Base-by-base conservation (phyloP, 2,329 filamentous ascomycete species). In the Aspergillus tanneri region DNA sequence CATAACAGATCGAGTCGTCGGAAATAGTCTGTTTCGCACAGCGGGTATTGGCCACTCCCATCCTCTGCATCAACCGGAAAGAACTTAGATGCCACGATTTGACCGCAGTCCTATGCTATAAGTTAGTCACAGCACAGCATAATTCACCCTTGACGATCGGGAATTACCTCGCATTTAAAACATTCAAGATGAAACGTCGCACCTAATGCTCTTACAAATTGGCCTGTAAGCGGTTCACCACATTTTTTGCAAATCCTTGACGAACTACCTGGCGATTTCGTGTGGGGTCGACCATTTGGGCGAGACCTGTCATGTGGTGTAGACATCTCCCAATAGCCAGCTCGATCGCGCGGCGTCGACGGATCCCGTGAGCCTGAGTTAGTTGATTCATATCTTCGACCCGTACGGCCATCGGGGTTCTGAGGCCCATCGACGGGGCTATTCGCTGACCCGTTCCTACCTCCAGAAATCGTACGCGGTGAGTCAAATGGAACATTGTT, bases 21-120 rank as follows among this genome's bases (percentile, higher is more conserved):
- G 71, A 99, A 99, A 71, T 99, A 99, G 72, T 99, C 93, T 19
- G 87, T 97, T 73, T 99, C 93, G 77, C 93, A 99, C 3, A 99
- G 82, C 7, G 93, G 93, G 67, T 96, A 97, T 69, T 96, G 93
- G 37, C 70, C 69, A 16, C 80, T 85, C 32, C 89, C 90, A 58
- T 90, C 84, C 61, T 95, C 90, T 60, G 95, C 89, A 57, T 96
- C 91, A 6, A 95, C 88, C 1, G 93, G 93, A 71, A 99, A 99
- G 80, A 99, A 99, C 65, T 99, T 99, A 43, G 92, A 96, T 34
- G 93, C 93, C 28, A 99, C 93, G 52, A 97, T 95, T 70, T 96
- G 87, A 58, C 88, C 90, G 65, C 93, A 99, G 69, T 99, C 93
- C 92, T 97, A 67, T 34, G 37, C 57, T 41, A 49, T 37, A 46